Percentiles rank a stretch among this genome's conserved stretches.
Conservation (phyloP, 2,329 filamentous ascomycete genomes). For the Colletotrichum tropicicola region DNA sequence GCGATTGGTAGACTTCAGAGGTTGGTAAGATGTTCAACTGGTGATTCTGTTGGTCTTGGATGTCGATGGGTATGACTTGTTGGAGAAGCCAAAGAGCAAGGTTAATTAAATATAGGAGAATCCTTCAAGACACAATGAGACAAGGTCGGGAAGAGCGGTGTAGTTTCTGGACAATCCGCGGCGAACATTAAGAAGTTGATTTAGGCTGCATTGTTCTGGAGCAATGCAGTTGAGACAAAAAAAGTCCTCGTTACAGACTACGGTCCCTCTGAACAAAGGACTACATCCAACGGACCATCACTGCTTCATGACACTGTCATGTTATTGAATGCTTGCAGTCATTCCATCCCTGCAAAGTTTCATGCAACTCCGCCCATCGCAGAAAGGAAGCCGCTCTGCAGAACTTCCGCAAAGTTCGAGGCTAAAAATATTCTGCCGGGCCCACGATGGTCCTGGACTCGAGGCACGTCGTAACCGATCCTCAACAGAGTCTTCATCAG, state of each 20-base stretch:
- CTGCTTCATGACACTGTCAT: neutral
- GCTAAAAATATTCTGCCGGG: constrained; percentile 39
- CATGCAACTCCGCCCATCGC: neutral
- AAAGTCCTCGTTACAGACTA: neutral
- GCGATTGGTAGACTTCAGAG: neutral
- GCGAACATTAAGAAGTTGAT: neutral
- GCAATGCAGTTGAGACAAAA: neutral
- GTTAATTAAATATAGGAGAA: neutral
- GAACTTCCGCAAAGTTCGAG: constrained; percentile 39
- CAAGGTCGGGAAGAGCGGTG: neutral
- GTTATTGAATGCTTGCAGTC: neutral
- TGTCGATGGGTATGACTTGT: neutral
- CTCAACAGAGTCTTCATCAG: constrained; percentile 35
- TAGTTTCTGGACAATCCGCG: neutral
- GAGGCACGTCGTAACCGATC: constrained; percentile 41
- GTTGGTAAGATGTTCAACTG: neutral
- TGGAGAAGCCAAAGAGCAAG: neutral
- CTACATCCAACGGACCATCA: neutral
- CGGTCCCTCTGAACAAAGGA: constrained; percentile 1
- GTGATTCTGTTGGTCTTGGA: neutral
- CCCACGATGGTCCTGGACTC: constrained; percentile 35
- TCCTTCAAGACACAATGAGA: neutral
- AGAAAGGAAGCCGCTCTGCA: constrained; percentile 5
- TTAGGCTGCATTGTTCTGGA: neutral
- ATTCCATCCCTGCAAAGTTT: neutral